Conservation (phyloP, 2,329 filamentous ascomycete genomes). For the Aureobasidium sp. region DNA sequence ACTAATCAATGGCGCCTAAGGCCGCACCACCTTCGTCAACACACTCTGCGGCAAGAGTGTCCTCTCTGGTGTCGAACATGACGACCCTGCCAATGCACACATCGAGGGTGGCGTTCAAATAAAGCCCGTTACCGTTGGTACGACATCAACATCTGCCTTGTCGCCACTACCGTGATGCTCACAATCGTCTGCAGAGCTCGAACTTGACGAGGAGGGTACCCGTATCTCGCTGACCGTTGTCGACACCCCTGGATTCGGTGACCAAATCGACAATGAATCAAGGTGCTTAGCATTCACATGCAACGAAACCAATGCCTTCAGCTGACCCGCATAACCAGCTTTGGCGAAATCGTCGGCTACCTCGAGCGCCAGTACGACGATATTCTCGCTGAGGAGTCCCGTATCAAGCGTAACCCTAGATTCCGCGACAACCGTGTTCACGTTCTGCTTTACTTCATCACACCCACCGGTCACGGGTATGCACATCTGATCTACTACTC, state of each 20-base stretch:
- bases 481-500: background rate
- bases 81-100: constrained; percentile 81
- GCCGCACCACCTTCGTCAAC: constrained; percentile 98
- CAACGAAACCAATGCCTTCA: constrained; percentile 11
- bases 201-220: constrained; percentile 96
- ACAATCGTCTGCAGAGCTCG: constrained; percentile 56
- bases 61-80: constrained; percentile 81
- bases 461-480: constrained; percentile 79
- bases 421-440: constrained; percentile 99
- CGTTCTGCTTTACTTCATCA: constrained; percentile 98
- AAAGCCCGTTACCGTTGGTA: constrained; percentile 96
- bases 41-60: constrained; percentile 95
- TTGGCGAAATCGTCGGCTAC: constrained; percentile 94
- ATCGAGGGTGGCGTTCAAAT: constrained; percentile 97
- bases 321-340: constrained; percentile 47
- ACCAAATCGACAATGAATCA: constrained; percentile 98
- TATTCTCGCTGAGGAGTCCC: constrained; percentile 97
- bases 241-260: constrained; percentile 95
- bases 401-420: constrained; percentile 99
- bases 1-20: constrained; percentile 36
- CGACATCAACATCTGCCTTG: constrained; percentile 23
- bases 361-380: constrained; percentile 99
- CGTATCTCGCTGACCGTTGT: constrained; percentile 97
- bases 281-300: constrained; percentile 51
- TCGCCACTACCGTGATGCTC: constrained; percentile 2